These are phyloP conservation scores for Ophiostoma fasciatum DNA, from an alignment of 2,329 filamentous ascomycete species.

Conservation along the genomic window DNA sequence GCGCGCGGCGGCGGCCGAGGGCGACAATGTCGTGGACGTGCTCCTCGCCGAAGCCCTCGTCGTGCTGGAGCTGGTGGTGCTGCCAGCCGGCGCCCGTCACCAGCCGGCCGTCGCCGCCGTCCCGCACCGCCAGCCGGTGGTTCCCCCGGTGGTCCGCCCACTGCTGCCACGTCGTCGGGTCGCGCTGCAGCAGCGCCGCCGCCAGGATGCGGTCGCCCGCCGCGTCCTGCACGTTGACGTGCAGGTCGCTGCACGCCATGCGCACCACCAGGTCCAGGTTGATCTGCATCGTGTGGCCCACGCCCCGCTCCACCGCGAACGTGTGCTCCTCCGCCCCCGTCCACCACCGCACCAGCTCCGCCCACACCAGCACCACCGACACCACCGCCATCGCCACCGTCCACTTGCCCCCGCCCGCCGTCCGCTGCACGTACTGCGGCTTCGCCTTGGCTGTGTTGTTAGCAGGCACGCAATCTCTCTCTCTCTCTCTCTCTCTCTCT, in stretches of 20 bases:
- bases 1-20: constrained; percentile 46
- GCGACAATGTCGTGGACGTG: constrained; percentile 86
- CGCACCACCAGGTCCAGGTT: constrained; percentile 87
- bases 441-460: constrained; percentile 70
- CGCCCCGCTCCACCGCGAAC: constrained; percentile 85
- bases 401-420: constrained; percentile 82
- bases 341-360: constrained; percentile 74
- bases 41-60: constrained; percentile 60
- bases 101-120: constrained; percentile 41
- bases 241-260: constrained; percentile 79
- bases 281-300: constrained; percentile 78
- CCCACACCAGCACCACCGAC: constrained; percentile 59
- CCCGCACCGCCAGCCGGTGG: constrained; percentile 44
- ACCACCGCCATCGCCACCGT: constrained; percentile 68
- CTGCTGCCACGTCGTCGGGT: constrained; percentile 65
- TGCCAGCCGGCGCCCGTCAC: constrained; percentile 41
- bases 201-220: constrained; percentile 85
- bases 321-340: constrained; percentile 70
- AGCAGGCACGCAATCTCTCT: too few relatives aligned
- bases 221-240: constrained; percentile 94
- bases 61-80: constrained; percentile 36
- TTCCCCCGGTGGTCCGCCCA: constrained; percentile 63
- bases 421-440: constrained; percentile 75
- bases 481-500: not conserved
- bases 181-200: constrained; percentile 54